Conservation (phyloP, 805 yeast genomes). For the Wickerhamomyces chambardii region DNA sequence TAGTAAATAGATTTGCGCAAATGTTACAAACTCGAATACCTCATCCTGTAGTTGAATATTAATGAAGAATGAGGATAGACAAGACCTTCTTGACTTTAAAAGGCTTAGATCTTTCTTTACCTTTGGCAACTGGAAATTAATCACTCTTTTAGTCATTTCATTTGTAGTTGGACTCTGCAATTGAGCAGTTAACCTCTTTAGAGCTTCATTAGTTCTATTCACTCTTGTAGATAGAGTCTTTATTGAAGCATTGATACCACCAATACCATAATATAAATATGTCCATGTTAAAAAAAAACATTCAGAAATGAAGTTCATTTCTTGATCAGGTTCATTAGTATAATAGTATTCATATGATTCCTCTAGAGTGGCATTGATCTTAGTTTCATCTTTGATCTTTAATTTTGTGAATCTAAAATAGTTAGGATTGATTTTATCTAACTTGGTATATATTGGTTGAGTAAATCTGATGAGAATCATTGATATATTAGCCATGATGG, state of each 20-base stretch:
- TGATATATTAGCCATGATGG: slow-evolving; percentile 72
- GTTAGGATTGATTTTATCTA: slow-evolving; percentile 68
- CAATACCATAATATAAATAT: slow-evolving; percentile 81
- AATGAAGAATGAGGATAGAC: slow-evolving; percentile 55
- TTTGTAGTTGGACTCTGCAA: slow-evolving; percentile 10
- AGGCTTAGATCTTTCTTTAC: slow-evolving; percentile 32
- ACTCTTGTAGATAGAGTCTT: slow-evolving; percentile 46
- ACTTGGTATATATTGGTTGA: slow-evolving; percentile 70
- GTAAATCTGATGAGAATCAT: slow-evolving; percentile 61
- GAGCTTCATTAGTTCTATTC: slow-evolving; percentile 32
- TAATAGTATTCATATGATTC: slow-evolving; percentile 57
- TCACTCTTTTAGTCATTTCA: slow-evolving; percentile 20
- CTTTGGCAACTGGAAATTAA: slow-evolving; percentile 36
- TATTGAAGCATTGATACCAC: slow-evolving; percentile 58
- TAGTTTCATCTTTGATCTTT: slow-evolving; percentile 73
- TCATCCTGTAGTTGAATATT: slow-evolving; percentile 51
- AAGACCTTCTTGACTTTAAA: slow-evolving; percentile 37
- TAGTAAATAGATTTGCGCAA: slow-evolving; percentile 64
- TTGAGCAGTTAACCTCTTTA: slow-evolving; percentile 20
- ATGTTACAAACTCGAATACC: slow-evolving; percentile 69
- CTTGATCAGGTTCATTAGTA: slow-evolving; percentile 18
- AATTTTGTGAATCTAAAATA: slow-evolving; percentile 49
- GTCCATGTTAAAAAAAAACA: slow-evolving; percentile 76
- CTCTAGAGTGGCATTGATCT: slow-evolving; percentile 65
- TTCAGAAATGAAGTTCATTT: slow-evolving; percentile 79